phyloP scores from a whole-genome alignment of 1,139 yeast species.

The Yamadazyma jaroonii region DNA sequence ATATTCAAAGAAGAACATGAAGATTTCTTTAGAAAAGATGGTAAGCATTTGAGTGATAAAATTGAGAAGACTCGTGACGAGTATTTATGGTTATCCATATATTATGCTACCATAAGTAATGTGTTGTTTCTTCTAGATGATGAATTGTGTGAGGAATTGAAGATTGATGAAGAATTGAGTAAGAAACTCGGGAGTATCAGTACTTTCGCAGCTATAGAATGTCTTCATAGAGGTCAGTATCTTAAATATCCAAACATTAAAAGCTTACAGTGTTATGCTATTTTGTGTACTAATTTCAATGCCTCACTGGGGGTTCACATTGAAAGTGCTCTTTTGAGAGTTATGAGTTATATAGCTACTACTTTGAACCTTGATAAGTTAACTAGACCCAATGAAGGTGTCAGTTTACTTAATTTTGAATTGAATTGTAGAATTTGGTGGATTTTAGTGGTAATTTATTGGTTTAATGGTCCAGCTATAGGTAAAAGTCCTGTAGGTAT shows the following conservation, averaged over 20 bases:
- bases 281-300: conserved; percentile 25
- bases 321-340: conserved; percentile 21
- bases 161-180: conserved; percentile 17
- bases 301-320: conserved; percentile 28
- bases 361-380: conserved; percentile 21
- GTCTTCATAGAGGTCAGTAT: conserved; percentile 29
- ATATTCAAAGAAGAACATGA: conserved; percentile 14
- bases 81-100: conserved; percentile 28
- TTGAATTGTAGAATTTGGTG: conserved; percentile 31
- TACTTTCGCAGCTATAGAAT: conserved; percentile 28
- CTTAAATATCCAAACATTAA: conserved; percentile 25
- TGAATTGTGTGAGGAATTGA: conserved; percentile 15
- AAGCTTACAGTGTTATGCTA: conserved; percentile 24
- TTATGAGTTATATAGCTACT: conserved; percentile 24
- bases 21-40: conserved; percentile 9
- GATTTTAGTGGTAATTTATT: conserved; percentile 28
- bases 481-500: conserved; percentile 19
- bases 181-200: conserved; percentile 24
- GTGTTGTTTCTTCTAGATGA: conserved; percentile 27
- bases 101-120: conserved; percentile 28
- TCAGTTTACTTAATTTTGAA: conserved; percentile 18
- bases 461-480: conserved; percentile 26
- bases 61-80: conserved; percentile 11
- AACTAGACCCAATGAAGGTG: conserved; percentile 7
- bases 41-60: conserved; percentile 8